Evolutionary conservation across 140 eudicot species (phyloP), one percentile per base, ranked within the genome.

Genomic region (Stevia rebaudiana): DNA sequence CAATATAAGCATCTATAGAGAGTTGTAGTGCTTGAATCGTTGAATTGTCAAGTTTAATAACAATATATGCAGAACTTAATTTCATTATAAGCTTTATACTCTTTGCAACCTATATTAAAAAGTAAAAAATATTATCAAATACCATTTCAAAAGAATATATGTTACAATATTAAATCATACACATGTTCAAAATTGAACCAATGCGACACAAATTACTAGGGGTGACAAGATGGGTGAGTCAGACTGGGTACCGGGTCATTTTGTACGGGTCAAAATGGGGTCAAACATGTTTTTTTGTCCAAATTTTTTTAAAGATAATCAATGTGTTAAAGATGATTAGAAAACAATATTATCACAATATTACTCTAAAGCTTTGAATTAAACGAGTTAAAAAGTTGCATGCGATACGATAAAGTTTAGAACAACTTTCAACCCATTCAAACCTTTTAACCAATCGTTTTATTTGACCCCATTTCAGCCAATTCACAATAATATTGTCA

Each of bases 61-160:
- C 77, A 36, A 91, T 80, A 33, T 81, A 80, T 70, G 89, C 92
- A 36, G 50, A 67, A 69, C 90, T 72, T 36, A 84, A 74, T 49
- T 87, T 77, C 83, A 81, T 69, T 44, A 78, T 86, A 63, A 86
- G 65, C 83, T 77, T 85, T 71, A 91, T 69, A 66, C 95, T 87
- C 85, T 88, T 88, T 24, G 98, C 95, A 65, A 91, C 95, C 98
- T 91, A 56, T 52, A 75, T 42, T 12, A 52, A 58, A 28, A 15
- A 3, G 28, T 1, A n/a, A 6, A 16, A 58, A 42, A 69, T n/a
- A n/a, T n/a, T n/a, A n/a, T n/a, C n/a, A n/a, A 11, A 55, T 25
- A 31, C 33, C 37, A 72, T 5, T 22, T 44, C 63, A 42, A 15
- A n/a, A n/a, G n/a, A n/a, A n/a, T n/a, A n/a, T 10, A 48, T 47